These are phyloP conservation scores for Parachaetomium inaequale DNA, from an alignment of 495 filamentous ascomycete genomes.

Conservation along the genomic window DNA sequence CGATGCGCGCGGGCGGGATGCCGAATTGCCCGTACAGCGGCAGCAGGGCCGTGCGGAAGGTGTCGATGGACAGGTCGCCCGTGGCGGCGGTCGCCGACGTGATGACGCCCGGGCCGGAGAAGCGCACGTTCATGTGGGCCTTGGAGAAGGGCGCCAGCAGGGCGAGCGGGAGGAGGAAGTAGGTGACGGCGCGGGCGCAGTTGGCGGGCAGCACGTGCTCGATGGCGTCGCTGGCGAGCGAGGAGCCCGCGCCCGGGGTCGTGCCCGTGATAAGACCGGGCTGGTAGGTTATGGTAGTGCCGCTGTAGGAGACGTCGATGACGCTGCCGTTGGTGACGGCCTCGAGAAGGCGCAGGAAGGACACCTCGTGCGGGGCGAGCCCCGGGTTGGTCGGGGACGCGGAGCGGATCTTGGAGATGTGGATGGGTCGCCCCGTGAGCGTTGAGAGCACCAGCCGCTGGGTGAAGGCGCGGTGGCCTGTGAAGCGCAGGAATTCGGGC, in stretches of 20 bases:
- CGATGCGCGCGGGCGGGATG: constrained; percentile 74
- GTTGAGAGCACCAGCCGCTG: constrained; percentile 86
- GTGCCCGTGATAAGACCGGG: constrained; percentile 89
- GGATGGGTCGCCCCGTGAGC: constrained; percentile 81
- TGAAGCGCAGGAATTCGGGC: constrained; percentile 61
- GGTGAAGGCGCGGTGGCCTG: constrained; percentile 73
- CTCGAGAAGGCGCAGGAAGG: constrained; percentile 92
- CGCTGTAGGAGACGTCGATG: constrained; percentile 92
- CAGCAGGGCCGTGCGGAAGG: constrained; percentile 85
- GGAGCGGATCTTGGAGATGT: constrained; percentile 88
- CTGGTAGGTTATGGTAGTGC: constrained; percentile 84
- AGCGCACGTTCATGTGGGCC: constrained; percentile 76
- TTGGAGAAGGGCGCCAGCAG: constrained; percentile 93
- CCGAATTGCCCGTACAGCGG: constrained; percentile 88
- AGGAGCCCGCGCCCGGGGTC: constrained; percentile 60
- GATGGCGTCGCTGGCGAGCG: constrained; percentile 62
- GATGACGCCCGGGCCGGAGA: constrained; percentile 90
- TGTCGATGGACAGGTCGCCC: constrained; percentile 87
- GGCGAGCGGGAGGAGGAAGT: constrained; percentile 85
- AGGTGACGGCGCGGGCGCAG: constrained; percentile 78
- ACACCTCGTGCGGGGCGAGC: constrained; percentile 87
- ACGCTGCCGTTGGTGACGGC: constrained; percentile 90
- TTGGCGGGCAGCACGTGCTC: constrained; percentile 70
- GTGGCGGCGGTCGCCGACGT: constrained; percentile 66
- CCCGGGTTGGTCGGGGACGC: constrained; percentile 80